Evolutionary conservation across 371 early-diverging fungal species (phyloP).

Genomic region (Fennellomyces sp.): DNA sequence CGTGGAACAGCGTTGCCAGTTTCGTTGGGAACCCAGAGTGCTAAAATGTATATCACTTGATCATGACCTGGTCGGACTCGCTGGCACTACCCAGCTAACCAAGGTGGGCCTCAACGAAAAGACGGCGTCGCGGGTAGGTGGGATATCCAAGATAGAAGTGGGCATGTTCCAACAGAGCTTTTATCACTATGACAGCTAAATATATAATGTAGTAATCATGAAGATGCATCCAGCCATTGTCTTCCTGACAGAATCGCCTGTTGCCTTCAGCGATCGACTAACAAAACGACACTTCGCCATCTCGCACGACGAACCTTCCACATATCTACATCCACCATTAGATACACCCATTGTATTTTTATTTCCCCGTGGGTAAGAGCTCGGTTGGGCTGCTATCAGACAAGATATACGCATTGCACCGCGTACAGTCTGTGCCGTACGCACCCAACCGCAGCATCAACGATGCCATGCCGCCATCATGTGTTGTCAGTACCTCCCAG

Average conservation of each 20-base stretch:
- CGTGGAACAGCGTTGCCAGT: conserved; percentile 8
- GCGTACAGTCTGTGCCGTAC: conserved; percentile 1
- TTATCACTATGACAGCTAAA: conserved; percentile 33
- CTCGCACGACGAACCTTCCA: conserved; percentile 20
- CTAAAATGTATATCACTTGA: conserved; percentile 35
- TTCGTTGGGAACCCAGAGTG: conserved; percentile 27
- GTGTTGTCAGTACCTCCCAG: not conserved
- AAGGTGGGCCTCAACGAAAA: not conserved
- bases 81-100: conserved; percentile 14
- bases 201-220: too few species aligned
- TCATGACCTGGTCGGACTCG: conserved; percentile 22
- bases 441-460: not conserved
- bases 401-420: not conserved
- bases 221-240: not conserved
- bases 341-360: conserved; percentile 30
- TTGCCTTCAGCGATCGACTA: conserved; percentile 4
- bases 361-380: too few species aligned
- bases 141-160: conserved; percentile 23
- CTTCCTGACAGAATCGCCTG: not conserved
- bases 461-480: not conserved
- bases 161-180: conserved; percentile 38
- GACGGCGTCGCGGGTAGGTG: too few species aligned
- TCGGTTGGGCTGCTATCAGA: not conserved
- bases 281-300: conserved; percentile 24
- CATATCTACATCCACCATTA: conserved; percentile 34